phyloP scores from a whole-genome alignment of 345 rosid genomes.

The Cardamine occulta region DNA sequence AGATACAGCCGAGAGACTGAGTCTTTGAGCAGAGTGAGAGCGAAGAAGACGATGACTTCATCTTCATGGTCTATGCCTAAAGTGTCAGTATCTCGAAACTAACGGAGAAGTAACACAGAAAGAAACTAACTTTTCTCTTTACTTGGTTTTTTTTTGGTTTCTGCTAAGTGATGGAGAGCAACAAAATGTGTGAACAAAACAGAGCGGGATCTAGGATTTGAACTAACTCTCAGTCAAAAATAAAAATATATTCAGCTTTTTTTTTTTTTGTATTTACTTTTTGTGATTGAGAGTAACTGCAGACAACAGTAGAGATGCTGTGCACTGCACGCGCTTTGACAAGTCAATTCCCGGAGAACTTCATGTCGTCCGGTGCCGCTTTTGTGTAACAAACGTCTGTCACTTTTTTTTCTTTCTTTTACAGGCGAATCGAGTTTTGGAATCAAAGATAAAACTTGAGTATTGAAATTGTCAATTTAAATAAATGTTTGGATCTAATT shows the following conservation, averaged over 20 bases:
- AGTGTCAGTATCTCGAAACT: conserved; percentile 36
- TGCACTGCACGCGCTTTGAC: conserved; percentile 59
- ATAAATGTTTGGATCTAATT: neutral
- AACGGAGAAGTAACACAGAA: conserved; percentile 39
- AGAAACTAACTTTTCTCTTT: conserved; percentile 14
- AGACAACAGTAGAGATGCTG: conserved; percentile 27
- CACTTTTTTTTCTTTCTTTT: neutral
- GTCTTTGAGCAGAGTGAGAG: conserved; percentile 46
- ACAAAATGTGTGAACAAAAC: conserved; percentile 23
- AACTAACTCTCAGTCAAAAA: conserved; percentile 41
- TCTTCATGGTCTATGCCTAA: conserved; percentile 42
- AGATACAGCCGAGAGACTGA: conserved; percentile 51
- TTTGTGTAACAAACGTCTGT: conserved; percentile 34
- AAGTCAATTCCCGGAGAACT: conserved; percentile 54
- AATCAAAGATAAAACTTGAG: neutral
- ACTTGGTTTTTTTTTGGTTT: neutral
- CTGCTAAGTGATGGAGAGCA: conserved; percentile 15
- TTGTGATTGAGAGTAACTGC: neutral
- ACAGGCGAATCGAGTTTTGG: conserved; percentile 5
- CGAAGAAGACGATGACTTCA: conserved; percentile 52
- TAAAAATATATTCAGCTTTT: neutral
- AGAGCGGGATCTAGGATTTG: conserved; percentile 64
- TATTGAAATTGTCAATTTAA: neutral
- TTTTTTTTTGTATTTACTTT: neutral
- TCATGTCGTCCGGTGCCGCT: conserved; percentile 37